Percentiles rank a stretch among this genome's conserved stretches.
These are phyloP conservation scores for Wickerhamiella brachini DNA, from an alignment of 805 yeast genomes.

Conservation along the genomic window DNA sequence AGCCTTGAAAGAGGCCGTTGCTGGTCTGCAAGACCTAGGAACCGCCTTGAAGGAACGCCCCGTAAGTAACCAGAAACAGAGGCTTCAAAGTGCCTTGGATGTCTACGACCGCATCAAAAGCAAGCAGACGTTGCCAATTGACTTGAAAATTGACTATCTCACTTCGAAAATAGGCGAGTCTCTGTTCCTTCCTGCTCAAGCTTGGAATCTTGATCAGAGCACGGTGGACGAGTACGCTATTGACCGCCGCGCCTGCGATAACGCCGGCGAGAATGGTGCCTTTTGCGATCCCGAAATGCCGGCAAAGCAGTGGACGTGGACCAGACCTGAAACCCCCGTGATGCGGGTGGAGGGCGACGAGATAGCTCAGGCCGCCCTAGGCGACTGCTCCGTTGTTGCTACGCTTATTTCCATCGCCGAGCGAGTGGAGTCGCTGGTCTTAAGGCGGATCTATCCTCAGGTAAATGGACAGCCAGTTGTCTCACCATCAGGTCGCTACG, in stretches of 20 bases:
- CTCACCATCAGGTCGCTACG: slow-evolving; percentile 23
- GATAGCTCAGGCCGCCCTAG: slow-evolving; percentile 19
- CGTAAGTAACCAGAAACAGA: background rate
- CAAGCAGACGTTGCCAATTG: slow-evolving; percentile 9
- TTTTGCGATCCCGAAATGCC: slow-evolving; percentile 1
- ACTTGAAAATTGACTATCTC: slow-evolving; percentile 22
- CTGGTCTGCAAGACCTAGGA: slow-evolving; percentile 4
- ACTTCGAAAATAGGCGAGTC: slow-evolving; percentile 21
- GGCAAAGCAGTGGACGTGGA: background rate
- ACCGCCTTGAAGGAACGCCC: background rate
- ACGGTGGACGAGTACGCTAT: background rate
- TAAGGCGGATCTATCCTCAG: slow-evolving; percentile 17
- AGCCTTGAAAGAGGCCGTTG: slow-evolving; percentile 5
- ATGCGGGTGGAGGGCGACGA: slow-evolving; percentile 1
- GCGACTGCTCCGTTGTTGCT: slow-evolving; percentile 68
- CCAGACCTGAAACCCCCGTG: background rate
- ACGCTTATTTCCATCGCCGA: slow-evolving; percentile 40
- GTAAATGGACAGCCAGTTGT: slow-evolving; percentile 12
- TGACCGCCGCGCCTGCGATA: too few species aligned
- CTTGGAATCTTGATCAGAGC: background rate
- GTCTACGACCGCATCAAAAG: slow-evolving; percentile 14
- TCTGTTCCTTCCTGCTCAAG: slow-evolving; percentile 20
- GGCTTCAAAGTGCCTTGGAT: slow-evolving; percentile 6
- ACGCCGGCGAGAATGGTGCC: too few species aligned
- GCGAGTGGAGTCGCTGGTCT: slow-evolving; percentile 11